These are phyloP conservation scores for Fusarium clavum DNA, from an alignment of 2,329 filamentous ascomycete species.

Conservation along the genomic window DNA sequence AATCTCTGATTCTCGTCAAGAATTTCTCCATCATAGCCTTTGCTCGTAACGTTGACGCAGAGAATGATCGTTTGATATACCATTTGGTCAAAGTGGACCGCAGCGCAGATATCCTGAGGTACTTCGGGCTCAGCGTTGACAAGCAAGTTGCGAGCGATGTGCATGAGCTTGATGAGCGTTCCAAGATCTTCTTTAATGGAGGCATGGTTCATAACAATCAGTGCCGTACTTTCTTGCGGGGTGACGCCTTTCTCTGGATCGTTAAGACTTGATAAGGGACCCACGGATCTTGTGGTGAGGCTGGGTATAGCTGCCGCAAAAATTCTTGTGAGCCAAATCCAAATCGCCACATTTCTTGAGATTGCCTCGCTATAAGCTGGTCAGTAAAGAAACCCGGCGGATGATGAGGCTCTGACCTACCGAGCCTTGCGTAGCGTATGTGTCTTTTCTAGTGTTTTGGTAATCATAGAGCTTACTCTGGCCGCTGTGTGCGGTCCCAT, in stretches of 20 bases:
- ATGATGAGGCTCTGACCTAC: conserved; percentile 51
- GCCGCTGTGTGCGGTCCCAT: conserved; percentile 68
- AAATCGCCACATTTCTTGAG: conserved; percentile 72
- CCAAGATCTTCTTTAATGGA: conserved; percentile 71
- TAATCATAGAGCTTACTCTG: conserved; percentile 67
- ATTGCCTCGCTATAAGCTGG: conserved; percentile 63
- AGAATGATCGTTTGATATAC: conserved; percentile 74
- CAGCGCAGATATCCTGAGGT: conserved; percentile 73
- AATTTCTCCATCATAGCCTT: conserved; percentile 73
- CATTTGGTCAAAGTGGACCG: conserved; percentile 73
- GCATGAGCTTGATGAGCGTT: conserved; percentile 74
- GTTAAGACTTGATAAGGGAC: conserved; percentile 64
- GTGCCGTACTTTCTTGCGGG: conserved; percentile 70
- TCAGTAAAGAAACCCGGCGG: conserved; percentile 23
- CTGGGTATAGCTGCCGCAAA: conserved; percentile 71
- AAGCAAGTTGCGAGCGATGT: conserved; percentile 72
- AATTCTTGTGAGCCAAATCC: conserved; percentile 72
- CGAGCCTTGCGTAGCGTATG: conserved; percentile 70
- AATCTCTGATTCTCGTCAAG: conserved; percentile 67
- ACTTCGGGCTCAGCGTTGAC: conserved; percentile 73
- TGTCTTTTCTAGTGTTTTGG: conserved; percentile 72
- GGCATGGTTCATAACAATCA: conserved; percentile 72
- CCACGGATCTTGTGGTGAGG: conserved; percentile 69
- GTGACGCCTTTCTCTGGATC: conserved; percentile 67
- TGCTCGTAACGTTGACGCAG: conserved; percentile 74